Percentiles rank a stretch among this genome's conserved stretches.
These are phyloP conservation scores for Vanrija humicola DNA, from an alignment of 1,284 basidiomycete species.

Conservation along the genomic window DNA sequence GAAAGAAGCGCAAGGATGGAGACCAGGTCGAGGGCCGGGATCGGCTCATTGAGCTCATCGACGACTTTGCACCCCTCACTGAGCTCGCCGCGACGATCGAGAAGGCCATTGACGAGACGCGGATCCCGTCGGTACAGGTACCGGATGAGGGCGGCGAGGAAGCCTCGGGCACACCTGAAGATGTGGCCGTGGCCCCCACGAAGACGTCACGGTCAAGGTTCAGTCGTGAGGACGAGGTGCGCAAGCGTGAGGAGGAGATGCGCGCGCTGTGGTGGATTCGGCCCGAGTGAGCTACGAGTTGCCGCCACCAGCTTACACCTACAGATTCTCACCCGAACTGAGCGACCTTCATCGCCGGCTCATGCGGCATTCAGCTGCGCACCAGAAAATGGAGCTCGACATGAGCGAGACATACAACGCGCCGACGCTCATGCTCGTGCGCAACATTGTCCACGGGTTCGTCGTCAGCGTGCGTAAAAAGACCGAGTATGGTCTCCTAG, in stretches of 20 bases:
- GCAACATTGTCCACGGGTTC: conserved; percentile 5
- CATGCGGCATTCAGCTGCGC: conserved; percentile 17
- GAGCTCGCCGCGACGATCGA: conserved; percentile 61
- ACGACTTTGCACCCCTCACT: conserved; percentile 57
- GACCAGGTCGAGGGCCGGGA: conserved; percentile 12
- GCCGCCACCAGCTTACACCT: neutral
- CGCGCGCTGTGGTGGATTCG: conserved; percentile 60
- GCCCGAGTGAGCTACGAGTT: conserved; percentile 49
- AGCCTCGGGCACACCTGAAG: conserved; percentile 18
- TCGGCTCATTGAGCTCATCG: conserved; percentile 54
- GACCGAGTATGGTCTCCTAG: conserved; percentile 52
- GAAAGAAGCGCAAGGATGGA: conserved; percentile 6
- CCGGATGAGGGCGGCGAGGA: conserved; percentile 21
- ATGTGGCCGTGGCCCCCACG: conserved; percentile 10
- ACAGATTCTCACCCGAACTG: conserved; percentile 67
- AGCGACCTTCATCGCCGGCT: conserved; percentile 53
- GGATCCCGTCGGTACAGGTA: conserved; percentile 18
- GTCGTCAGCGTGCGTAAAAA: conserved; percentile 42
- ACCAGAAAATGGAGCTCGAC: conserved; percentile 27
- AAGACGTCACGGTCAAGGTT: conserved; percentile 12
- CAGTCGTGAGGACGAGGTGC: conserved; percentile 16
- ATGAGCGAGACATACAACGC: conserved; percentile 54
- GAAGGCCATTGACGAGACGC: conserved; percentile 54
- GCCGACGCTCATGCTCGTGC: conserved; percentile 6
- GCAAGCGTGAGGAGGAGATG: conserved; percentile 30